Evolutionary conservation across 2,329 filamentous ascomycete genomes (phyloP), one percentile per base, ranked within the genome.

Genomic region (Sporothrix inflata): DNA sequence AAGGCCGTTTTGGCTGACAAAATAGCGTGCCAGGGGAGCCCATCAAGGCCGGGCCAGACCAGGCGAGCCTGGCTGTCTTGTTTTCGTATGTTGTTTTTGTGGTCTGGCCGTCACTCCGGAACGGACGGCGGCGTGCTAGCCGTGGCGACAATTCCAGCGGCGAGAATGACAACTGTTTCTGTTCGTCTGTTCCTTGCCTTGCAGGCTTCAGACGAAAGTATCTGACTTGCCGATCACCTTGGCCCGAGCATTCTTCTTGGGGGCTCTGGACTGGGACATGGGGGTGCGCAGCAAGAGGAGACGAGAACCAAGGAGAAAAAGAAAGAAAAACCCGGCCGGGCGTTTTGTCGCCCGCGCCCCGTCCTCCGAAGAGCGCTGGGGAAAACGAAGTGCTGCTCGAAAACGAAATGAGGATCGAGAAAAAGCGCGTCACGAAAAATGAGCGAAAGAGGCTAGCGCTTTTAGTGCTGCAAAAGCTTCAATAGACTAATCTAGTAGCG

Each of bases 401-500:
- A 60, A 55, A 63, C 65, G 61, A 49, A 72, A 74, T 57, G 55
- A 74, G 73, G 40, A 72, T 24, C 24, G 8, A n/a, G 66, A 55
- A 57, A 27, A 72, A 66, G 71, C 57, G 71, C 57, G 57, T 70
- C 67, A 73, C 60, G 61, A 72, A 66, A 57, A 72, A 69, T 61
- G 69, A 71, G 72, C 73, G 40, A 71, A 75, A 73, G 49, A 73
- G 73, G 73, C 73, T 75, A 75, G 74, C 65, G 45, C 14, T 12
- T 34, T 30, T 75, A 75, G 74, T 71, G 73, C 49, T 73, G 69
- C 53, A 74, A 74, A 74, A 69, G 72, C 53, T 72, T 73, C 74
- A 75, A 73, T 74, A 75, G 71, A 72, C 69, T 73, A 72, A 24
- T 57, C 16, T 67, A 70, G 61, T 75, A 75, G 74, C 74, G 74